Percentiles rank a stretch among this genome's conserved stretches.
phyloP scores from a whole-genome alignment of 2,329 filamentous ascomycete species.

The Ampelomyces quisqualis region DNA sequence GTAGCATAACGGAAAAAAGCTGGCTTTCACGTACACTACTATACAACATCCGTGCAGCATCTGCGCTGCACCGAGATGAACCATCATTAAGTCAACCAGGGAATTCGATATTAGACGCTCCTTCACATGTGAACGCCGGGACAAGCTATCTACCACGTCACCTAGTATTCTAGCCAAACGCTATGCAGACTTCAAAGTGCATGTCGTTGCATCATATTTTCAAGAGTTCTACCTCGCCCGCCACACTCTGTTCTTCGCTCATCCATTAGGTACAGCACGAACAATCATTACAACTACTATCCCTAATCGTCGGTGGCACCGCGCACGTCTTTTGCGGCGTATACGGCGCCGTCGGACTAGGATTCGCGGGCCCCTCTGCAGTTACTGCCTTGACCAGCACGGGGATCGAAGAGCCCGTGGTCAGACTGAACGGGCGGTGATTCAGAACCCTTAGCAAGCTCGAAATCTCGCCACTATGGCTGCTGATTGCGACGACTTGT shows the following conservation, averaged over 20 bases:
- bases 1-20: no score
- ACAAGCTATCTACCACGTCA: no score
- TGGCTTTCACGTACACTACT: no score
- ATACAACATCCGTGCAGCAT: no score
- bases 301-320: slow-evolving; percentile 29
- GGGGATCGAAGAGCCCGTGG: slow-evolving; percentile 68
- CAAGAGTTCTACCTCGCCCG: neutral
- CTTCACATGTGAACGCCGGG: no score
- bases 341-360: slow-evolving; percentile 35
- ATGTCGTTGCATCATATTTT: no score
- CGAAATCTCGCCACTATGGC: slow-evolving; percentile 61
- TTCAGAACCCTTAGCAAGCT: slow-evolving; percentile 57
- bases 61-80: slow-evolving; percentile 3
- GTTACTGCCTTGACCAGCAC: slow-evolving; percentile 64
- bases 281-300: slow-evolving; percentile 40
- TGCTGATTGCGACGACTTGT: slow-evolving; percentile 56
- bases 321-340: slow-evolving; percentile 31
- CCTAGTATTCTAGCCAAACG: no score
- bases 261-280: slow-evolving; percentile 37
- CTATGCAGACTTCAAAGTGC: no score
- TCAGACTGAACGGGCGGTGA: slow-evolving; percentile 62
- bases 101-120: neutral
- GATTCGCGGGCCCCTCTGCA: slow-evolving; percentile 32
- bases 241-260: no score
- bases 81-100: slow-evolving; percentile 1